Conservation (phyloP, 2,329 filamentous ascomycete species). For the Aquanectria penicillioides region DNA sequence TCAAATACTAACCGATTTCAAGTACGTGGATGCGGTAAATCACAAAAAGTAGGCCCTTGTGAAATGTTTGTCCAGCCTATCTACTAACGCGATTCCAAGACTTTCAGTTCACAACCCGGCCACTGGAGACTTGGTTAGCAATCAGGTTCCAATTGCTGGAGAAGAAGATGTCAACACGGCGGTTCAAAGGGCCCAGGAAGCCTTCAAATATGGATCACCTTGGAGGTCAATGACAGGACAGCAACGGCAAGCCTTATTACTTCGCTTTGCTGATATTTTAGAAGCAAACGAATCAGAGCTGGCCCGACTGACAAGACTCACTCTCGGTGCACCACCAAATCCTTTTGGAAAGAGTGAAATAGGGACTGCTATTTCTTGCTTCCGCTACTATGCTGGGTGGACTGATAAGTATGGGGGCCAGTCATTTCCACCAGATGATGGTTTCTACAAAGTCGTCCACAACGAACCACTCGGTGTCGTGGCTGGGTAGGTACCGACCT, state of each 20-base stretch:
- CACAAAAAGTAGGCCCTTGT: not conserved
- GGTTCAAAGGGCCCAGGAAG: conserved; percentile 2
- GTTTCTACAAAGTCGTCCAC: conserved; percentile 52
- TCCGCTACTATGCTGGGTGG: conserved; percentile 46
- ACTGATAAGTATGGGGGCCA: conserved; percentile 52
- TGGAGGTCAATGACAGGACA: conserved; percentile 5
- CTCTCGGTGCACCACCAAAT: not conserved
- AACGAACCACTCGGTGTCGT: conserved; percentile 48
- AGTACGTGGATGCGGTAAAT: not conserved
- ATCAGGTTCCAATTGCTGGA: conserved; percentile 7
- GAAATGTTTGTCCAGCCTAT: too few species aligned
- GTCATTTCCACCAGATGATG: conserved; percentile 54
- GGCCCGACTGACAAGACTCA: not conserved
- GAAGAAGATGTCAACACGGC: conserved; percentile 8
- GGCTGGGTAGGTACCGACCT: too few species aligned
- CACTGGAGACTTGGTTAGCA: not conserved
- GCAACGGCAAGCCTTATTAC: not conserved
- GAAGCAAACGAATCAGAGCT: not conserved
- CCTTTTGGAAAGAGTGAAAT: not conserved
- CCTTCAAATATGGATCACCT: not conserved
- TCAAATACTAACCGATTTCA: not conserved
- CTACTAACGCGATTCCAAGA: too few species aligned
- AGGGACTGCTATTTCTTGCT: not conserved
- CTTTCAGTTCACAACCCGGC: conserved; percentile 3
- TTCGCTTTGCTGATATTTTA: conserved; percentile 8